Conservation (phyloP, 306 rosid species). For the Acacia confusa region DNA sequence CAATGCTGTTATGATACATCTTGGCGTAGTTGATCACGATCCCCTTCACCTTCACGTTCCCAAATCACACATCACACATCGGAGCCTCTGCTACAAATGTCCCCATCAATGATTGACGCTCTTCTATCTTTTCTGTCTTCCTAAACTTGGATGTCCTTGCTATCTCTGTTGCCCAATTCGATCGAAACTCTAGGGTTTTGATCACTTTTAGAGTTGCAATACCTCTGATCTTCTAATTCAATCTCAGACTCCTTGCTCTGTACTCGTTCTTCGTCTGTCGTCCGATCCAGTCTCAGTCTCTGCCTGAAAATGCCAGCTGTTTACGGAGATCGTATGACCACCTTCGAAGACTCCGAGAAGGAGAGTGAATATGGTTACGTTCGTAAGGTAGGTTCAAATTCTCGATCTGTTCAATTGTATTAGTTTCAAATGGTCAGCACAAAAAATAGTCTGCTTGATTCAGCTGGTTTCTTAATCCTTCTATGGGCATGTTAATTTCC, state of each 20-base stretch:
- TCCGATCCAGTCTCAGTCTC: constrained; percentile 48
- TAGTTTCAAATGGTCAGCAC: neutral
- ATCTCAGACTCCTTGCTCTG: constrained; percentile 21
- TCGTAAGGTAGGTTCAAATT: constrained; percentile 69
- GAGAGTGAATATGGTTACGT: constrained; percentile 99
- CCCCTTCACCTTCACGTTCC: neutral
- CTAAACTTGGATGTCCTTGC: neutral
- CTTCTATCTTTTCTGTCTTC: neutral
- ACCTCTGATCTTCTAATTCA: constrained; percentile 22
- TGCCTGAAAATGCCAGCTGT: constrained; percentile 77
- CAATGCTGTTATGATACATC: neutral
- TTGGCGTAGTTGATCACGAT: neutral
- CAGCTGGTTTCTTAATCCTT: constrained; percentile 3
- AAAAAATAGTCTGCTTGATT: neutral
- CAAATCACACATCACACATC: constrained; percentile 3
- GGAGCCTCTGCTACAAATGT: constrained; percentile 24
- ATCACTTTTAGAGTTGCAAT: neutral
- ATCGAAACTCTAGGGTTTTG: constrained; percentile 47
- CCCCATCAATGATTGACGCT: constrained; percentile 1
- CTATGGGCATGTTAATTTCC: neutral
- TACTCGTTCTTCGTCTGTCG: neutral
- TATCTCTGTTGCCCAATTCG: constrained; percentile 8
- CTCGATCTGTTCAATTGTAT: neutral
- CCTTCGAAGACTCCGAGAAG: constrained; percentile 96
- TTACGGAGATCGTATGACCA: constrained; percentile 86